These are phyloP conservation scores for Fraxinus velutina DNA, from an alignment of 305 asterid species.

Conservation along the genomic window DNA sequence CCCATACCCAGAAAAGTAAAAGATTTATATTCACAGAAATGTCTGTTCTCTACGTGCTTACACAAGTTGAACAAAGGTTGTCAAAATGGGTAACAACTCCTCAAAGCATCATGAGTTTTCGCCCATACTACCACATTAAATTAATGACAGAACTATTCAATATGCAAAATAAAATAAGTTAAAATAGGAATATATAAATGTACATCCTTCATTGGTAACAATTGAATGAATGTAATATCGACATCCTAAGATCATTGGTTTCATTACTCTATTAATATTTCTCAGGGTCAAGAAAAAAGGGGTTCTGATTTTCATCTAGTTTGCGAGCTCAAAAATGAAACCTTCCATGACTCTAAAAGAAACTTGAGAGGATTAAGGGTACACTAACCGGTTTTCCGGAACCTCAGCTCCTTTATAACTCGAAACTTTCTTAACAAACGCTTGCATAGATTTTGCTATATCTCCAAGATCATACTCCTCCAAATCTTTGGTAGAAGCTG, in stretches of 20 bases:
- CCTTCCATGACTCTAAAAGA: neutral
- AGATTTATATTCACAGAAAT: neutral
- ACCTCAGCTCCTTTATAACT: slow-evolving; percentile 91
- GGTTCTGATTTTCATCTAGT: neutral
- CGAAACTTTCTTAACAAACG: slow-evolving; percentile 62
- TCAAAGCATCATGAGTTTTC: neutral
- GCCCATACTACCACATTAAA: neutral
- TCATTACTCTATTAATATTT: neutral
- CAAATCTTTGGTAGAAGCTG: slow-evolving; percentile 36
- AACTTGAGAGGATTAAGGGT: slow-evolving; percentile 19
- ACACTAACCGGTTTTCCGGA: slow-evolving; percentile 60
- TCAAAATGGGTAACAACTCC: neutral
- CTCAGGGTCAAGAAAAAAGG: neutral
- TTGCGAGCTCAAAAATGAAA: neutral
- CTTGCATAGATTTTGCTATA: slow-evolving; percentile 80
- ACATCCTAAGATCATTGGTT: neutral
- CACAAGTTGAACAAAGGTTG: neutral
- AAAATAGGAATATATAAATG: too few relatives aligned
- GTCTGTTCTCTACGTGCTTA: neutral
- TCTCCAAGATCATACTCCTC: slow-evolving; percentile 67
- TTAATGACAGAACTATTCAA: neutral
- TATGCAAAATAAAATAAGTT: neutral
- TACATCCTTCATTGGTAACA: neutral
- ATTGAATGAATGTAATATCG: neutral
- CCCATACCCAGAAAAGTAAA: neutral